Base-by-base conservation (phyloP, 2,329 filamentous ascomycete genomes). In the Fulvia fulva region DNA sequence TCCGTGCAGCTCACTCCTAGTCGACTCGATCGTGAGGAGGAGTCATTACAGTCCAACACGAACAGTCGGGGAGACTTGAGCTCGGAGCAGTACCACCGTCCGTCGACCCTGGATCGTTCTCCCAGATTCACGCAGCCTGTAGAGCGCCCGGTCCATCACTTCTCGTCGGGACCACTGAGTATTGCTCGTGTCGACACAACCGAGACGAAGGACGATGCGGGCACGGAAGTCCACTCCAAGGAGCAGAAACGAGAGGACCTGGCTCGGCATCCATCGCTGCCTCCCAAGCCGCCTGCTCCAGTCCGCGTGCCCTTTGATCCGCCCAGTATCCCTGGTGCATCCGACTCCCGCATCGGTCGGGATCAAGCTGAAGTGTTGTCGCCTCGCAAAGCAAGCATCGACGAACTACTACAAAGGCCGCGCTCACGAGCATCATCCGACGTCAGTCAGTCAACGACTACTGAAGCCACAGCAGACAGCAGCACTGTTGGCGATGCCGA, bases 341-440 rank as follows among this genome's bases (percentile, higher is more conserved):
- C 57, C n/a, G 58, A 65, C 16, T 53, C 57, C 5, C 52, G 55
- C 16, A 41, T 55, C 11, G 43, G 52, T 23, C 23, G 19, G 12
- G 47, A 53, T 7, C 32, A 7, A 4, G 22, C 49, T 3, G 19
- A 52, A 23, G 4, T 53, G 34, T 21, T 23, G 11, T 22, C 28
- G 6, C 34, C 43, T 6, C 45, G 26, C 21, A 45, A 58, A 3
- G 12, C 23, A 5, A 44, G 14, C 30, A 30, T 51, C 6, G 55
- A 52, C 7, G 25, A 23, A 23, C 28, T 37, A 30, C 52, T 25
- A 45, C 52, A 23, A 55, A 59, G 58, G 41, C 26, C 60, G n/a
- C 60, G 53, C 14, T 64, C 64, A 9, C 57, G 62, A 49, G 59
- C 56, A 23, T 64, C 64, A n/a, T 66, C 64, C 9, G 54, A 58